Evolutionary conservation across 306 rosid species (phyloP).

Genomic region (Alnus glutinosa): DNA sequence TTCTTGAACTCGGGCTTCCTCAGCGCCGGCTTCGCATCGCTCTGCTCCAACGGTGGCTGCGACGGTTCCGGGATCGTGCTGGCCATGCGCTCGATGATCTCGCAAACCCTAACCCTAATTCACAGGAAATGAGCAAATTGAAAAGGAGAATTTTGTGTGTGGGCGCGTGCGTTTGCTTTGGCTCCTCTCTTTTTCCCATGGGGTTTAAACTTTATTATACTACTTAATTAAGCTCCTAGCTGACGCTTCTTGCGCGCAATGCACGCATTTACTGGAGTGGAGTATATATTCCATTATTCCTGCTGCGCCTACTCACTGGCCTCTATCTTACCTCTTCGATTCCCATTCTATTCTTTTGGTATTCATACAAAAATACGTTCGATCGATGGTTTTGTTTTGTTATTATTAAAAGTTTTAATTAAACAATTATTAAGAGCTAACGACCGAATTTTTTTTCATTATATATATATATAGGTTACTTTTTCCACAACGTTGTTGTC

Average conservation of each 20-base stretch:
- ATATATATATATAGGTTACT: too few relatives aligned
- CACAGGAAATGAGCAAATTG: not conserved
- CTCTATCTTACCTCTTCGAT: not conserved
- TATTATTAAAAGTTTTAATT: too few relatives aligned
- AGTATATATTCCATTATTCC: not conserved
- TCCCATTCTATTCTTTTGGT: not conserved
- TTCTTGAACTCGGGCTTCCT: conserved; percentile 59
- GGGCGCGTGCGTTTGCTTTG: too few relatives aligned
- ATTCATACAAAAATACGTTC: too few relatives aligned
- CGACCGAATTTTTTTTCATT: too few relatives aligned
- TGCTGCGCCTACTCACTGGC: not conserved
- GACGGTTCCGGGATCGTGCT: conserved; percentile 16
- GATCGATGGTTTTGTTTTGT: too few relatives aligned
- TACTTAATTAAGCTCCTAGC: too few relatives aligned
- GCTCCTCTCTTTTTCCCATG: not conserved
- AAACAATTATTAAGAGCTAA: too few relatives aligned
- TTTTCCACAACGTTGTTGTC: too few relatives aligned
- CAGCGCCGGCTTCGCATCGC: conserved; percentile 44
- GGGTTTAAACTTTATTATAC: not conserved
- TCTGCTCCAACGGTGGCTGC: conserved; percentile 23
- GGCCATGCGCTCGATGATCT: conserved; percentile 18
- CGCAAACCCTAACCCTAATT: conserved; percentile 31
- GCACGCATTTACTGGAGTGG: not conserved
- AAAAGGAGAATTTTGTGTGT: not conserved
- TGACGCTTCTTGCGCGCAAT: not conserved